These are phyloP conservation scores for Stemphylium vesicarium DNA, from an alignment of 2,329 filamentous ascomycete genomes.

Conservation along the genomic window DNA sequence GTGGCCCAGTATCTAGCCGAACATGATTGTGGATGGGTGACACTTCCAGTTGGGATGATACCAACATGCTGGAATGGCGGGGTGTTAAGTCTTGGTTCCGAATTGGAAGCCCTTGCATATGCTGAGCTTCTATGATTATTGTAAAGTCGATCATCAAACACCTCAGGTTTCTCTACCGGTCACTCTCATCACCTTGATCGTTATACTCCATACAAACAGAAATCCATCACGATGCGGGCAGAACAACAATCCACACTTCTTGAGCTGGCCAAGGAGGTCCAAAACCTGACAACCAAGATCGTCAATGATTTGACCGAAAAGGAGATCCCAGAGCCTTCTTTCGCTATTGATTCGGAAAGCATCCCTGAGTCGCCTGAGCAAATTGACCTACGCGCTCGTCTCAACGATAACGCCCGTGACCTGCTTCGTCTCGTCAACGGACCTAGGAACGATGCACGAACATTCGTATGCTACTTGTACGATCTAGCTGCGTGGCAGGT, in stretches of 20 bases:
- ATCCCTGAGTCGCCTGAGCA: conserved; percentile 17
- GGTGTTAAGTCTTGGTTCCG: neutral
- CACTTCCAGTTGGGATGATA: neutral
- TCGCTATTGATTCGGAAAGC: conserved; percentile 11
- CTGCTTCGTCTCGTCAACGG: conserved; percentile 33
- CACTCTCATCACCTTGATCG: neutral
- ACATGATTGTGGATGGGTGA: neutral
- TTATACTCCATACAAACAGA: neutral
- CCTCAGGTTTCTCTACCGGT: neutral
- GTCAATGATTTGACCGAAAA: conserved; percentile 14
- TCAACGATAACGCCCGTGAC: conserved; percentile 25
- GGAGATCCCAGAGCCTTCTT: conserved; percentile 19
- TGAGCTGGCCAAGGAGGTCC: conserved; percentile 17
- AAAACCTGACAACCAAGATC: conserved; percentile 17
- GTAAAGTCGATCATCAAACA: neutral
- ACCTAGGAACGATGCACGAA: conserved; percentile 18
- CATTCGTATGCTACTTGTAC: conserved; percentile 20
- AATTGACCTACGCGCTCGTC: conserved; percentile 15
- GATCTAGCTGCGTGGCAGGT: conserved; percentile 31
- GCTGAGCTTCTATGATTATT: too few species aligned
- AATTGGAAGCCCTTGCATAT: too few species aligned
- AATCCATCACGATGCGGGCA: conserved; percentile 4
- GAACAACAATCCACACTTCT: conserved; percentile 18
- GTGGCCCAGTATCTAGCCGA: neutral
- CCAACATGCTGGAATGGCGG: neutral